Base-by-base conservation (phyloP, 306 rosid species). In the Fragaria ananassa region DNA sequence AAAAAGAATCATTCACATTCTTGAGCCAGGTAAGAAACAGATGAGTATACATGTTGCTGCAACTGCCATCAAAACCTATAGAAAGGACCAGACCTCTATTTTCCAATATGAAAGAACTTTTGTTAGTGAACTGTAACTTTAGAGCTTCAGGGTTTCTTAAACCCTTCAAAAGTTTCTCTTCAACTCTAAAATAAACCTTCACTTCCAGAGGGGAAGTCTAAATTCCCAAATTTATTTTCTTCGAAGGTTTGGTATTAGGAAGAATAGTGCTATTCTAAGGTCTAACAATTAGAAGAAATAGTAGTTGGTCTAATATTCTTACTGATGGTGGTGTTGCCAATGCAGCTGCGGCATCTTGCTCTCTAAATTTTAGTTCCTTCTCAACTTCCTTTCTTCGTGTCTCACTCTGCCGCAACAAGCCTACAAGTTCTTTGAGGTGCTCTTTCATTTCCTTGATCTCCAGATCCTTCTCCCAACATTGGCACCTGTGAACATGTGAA, bases 391-490 rank as follows among this genome's bases (percentile, higher is more conserved):
- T 96, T 85, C 94, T 89, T 70, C 91, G 85, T 77, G 88, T 84
- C 87, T 96, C 99, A 81, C 99, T 96, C 85, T 96, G 99, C 76
- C 99, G 87, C 86, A 93, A 76, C 71, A 96, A 88, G 45, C 97
- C 91, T 6, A 96, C 98, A 3, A 96, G 97, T 84, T 96, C 99
- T 83, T 88, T 96, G 63, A 96, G 93, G 84, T 96, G 99, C 85
- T 96, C 99, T 81, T 96, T 88, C 93, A 96, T 96, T 89, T 96
- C 99, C 90, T 89, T 91, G 70, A 85, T 84, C 89, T 96, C 99
- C 74, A 85, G 81, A 58, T 93, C 99, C 79, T 90, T 91, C 88
- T 91, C 99, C 99, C 99, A 96, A 66, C 88, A 80, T 68, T 93
- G 98, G 81, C 97, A 96, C 88, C 99, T 96, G 83, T 74, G 78